Percentiles rank a stretch among this genome's conserved stretches.
Evolutionary conservation across 1,139 yeast species (phyloP).

Genomic region (Yamadazyma conglobata): DNA sequence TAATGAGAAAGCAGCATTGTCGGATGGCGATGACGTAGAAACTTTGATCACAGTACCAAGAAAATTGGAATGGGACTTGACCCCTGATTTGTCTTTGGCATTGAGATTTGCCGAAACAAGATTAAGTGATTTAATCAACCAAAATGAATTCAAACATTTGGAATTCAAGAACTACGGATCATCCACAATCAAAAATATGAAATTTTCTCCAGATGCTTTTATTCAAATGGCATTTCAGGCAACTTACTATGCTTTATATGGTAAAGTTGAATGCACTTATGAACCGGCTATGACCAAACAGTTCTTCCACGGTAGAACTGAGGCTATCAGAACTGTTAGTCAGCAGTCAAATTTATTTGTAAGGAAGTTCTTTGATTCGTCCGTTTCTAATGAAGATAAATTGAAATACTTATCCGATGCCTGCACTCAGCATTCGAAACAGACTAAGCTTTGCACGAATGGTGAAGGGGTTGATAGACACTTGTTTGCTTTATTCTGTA

Average conservation of each 20-base stretch:
- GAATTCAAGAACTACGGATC: conserved; percentile 79
- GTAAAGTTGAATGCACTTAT: conserved; percentile 89
- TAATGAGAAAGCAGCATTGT: conserved; percentile 10
- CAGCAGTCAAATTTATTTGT: conserved; percentile 79
- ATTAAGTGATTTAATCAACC: conserved; percentile 80
- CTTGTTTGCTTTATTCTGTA: conserved; percentile 79
- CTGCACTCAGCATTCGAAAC: conserved; percentile 63
- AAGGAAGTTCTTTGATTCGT: conserved; percentile 75
- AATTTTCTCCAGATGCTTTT: conserved; percentile 91
- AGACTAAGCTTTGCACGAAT: conserved; percentile 63
- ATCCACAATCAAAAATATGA: conserved; percentile 75
- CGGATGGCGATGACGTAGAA: conserved; percentile 12
- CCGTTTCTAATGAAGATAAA: conserved; percentile 57
- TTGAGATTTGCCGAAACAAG: conserved; percentile 90
- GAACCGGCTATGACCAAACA: conserved; percentile 95
- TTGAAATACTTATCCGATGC: conserved; percentile 61
- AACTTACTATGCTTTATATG: conserved; percentile 86
- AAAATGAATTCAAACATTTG: conserved; percentile 80
- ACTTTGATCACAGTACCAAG: conserved; percentile 67
- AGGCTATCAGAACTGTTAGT: conserved; percentile 83
- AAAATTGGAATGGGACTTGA: conserved; percentile 84
- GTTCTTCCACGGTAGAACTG: conserved; percentile 87
- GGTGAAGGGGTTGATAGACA: conserved; percentile 93
- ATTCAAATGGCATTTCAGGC: conserved; percentile 94
- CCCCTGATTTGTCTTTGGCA: conserved; percentile 71